Conservation (phyloP, 1,284 basidiomycete genomes). For the Ceratobasidium sp. region DNA sequence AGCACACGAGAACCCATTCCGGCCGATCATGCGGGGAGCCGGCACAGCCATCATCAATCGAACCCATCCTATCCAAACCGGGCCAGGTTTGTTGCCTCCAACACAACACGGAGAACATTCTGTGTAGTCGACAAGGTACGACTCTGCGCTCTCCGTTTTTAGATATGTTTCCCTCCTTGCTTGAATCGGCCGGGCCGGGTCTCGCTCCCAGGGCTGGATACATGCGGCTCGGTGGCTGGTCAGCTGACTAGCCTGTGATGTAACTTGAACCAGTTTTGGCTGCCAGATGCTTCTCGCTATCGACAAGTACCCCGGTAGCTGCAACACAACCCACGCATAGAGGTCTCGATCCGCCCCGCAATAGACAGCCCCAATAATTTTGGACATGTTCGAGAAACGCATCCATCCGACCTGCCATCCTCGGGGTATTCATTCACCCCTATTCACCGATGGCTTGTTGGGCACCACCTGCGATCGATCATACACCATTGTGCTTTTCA, state of each 20-base stretch:
- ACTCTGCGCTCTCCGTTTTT: background rate
- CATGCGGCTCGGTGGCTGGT: background rate
- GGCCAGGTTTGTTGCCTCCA: background rate
- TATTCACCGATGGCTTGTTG: background rate
- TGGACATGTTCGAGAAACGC: constrained; percentile 9
- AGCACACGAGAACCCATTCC: background rate
- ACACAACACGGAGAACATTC: too few relatives aligned
- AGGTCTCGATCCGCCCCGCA: too few relatives aligned
- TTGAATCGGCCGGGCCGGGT: background rate
- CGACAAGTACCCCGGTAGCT: background rate
- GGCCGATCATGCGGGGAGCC: constrained; percentile 4
- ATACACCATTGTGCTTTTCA: background rate
- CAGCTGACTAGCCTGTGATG: background rate
- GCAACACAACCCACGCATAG: too few relatives aligned
- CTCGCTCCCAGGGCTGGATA: too few relatives aligned
- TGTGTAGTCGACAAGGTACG: too few relatives aligned
- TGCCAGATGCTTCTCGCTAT: background rate
- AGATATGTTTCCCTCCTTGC: background rate
- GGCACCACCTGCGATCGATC: constrained; percentile 6
- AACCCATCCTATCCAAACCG: background rate
- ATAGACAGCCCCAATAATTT: background rate
- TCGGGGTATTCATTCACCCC: background rate
- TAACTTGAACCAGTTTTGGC: background rate
- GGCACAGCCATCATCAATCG: constrained; percentile 12
- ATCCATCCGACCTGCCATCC: background rate